Conservation (phyloP, 495 filamentous ascomycete genomes). For the Cryomyces minteri region DNA sequence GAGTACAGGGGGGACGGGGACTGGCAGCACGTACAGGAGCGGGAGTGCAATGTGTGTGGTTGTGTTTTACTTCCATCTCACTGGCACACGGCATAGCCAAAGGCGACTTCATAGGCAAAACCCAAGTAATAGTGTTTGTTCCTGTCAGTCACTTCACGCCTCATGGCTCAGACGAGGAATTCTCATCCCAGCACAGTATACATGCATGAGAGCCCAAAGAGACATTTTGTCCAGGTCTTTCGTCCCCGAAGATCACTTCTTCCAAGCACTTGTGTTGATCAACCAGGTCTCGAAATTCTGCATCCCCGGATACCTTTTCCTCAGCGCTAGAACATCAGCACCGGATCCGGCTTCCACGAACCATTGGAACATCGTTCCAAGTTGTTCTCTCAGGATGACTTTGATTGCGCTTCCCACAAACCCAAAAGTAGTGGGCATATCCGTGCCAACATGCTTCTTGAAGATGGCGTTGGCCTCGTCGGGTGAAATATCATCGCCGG, state of each 20-base stretch:
- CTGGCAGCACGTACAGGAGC: too few species aligned
- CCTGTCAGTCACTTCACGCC: too few species aligned
- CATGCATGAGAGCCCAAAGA: too few species aligned
- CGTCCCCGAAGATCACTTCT: neutral
- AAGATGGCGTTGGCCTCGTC: slow-evolving; percentile 6
- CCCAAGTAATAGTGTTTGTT: too few species aligned
- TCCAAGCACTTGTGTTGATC: neutral
- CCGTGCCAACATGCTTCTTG: slow-evolving; percentile 5
- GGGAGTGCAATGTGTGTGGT: too few species aligned
- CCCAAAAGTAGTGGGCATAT: slow-evolving; percentile 6
- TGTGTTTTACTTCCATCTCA: too few species aligned
- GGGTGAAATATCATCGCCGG: slow-evolving; percentile 8
- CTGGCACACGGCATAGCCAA: too few species aligned
- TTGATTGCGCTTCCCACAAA: slow-evolving; percentile 3
- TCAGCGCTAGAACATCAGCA: slow-evolving; percentile 3
- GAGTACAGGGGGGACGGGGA: too few species aligned
- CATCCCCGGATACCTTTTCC: slow-evolving; percentile 5
- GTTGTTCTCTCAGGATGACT: slow-evolving; percentile 4
- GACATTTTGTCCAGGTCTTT: too few species aligned
- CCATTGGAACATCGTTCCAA: slow-evolving; percentile 12
- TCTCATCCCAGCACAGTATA: too few species aligned
- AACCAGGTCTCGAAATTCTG: neutral
- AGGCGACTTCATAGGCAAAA: too few species aligned
- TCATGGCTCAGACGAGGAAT: too few species aligned
- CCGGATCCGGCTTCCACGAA: slow-evolving; percentile 2